Evolutionary conservation across 2,329 filamentous ascomycete species (phyloP), one percentile per base, ranked within the genome.

Genomic region (Fusarium paranaense): DNA sequence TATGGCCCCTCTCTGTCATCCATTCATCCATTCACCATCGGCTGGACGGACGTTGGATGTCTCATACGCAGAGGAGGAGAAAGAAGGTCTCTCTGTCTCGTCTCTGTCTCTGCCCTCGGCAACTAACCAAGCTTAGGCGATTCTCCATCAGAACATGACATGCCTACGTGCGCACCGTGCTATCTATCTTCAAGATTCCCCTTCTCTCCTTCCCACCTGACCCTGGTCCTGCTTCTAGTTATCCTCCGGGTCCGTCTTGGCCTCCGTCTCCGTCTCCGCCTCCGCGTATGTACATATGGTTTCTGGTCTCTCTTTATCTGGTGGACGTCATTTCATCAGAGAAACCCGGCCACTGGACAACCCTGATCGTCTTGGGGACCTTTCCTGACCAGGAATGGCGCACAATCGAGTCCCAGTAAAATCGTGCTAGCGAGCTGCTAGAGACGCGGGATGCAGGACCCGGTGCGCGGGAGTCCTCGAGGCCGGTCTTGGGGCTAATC

Each of bases 391-490:
- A 14, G 27, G 7, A 3, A 58, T 72, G 61, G 68, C 54, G 22
- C 16, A 6, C 25, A 6, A 2, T 13, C 2, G 2, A 11, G 16
- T 63, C 62, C n/a, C 64, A 73, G 56, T 42, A 22, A 27, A 10
- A 1, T 18, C 33, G 45, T 62, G 18, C 66, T 78, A 77, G 75
- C 61, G 56, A 18, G 3, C 10, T 16, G 2, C 70, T 76, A 76
- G 56, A 35, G 33, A 70, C 67, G 62, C 70, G 76, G 74, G 76
- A 75, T 75, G 70, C 72, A 74, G 68, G 72, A 78, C 76, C 76
- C 72, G 72, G 76, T 71, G 63, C 57, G 64, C 76, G 76, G 76
- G 76, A 76, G 70, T 67, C 66, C 69, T 74, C 72, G 63, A 62
- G 60, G 52, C 66, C 69, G 56, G 42, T 3, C 14, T 1, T 0